These are phyloP conservation scores for Porodaedalea pini DNA, from an alignment of 1,284 basidiomycete species.

Conservation along the genomic window DNA sequence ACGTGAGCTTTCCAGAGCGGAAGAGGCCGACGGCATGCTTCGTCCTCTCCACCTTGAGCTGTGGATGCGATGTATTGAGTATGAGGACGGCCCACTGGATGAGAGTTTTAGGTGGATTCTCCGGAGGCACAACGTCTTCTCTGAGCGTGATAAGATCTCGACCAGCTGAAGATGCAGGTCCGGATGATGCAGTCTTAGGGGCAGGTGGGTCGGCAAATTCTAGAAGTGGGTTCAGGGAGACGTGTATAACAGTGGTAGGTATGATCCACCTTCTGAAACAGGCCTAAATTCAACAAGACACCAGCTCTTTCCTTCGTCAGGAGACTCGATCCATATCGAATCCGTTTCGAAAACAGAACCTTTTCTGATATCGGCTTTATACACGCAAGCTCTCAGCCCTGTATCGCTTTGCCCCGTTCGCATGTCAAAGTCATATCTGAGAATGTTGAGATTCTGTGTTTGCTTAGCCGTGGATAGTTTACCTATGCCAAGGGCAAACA, in stretches of 20 bases:
- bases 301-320: constrained; percentile 57
- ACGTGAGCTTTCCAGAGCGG: constrained; percentile 62
- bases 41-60: constrained; percentile 69
- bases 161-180: constrained; percentile 22
- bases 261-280: constrained; percentile 70
- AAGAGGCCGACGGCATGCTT: constrained; percentile 67
- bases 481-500: constrained; percentile 86
- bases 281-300: constrained; percentile 71
- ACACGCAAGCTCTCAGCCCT: constrained; percentile 78
- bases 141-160: constrained; percentile 20
- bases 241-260: neutral
- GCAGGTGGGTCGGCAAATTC: constrained; percentile 72
- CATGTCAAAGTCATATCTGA: constrained; percentile 71
- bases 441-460: constrained; percentile 24
- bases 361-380: constrained; percentile 53
- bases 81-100: constrained; percentile 77
- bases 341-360: constrained; percentile 39
- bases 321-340: constrained; percentile 64
- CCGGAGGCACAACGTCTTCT: constrained; percentile 46
- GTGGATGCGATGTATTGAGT: constrained; percentile 67
- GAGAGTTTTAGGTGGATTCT: constrained; percentile 55
- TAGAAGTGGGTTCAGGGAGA: constrained; percentile 27
- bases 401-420: constrained; percentile 72
- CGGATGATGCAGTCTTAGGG: constrained; percentile 30
- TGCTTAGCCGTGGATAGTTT: constrained; percentile 25